phyloP scores from a whole-genome alignment of 1,139 yeast species.

The Taiozyma sp. region DNA sequence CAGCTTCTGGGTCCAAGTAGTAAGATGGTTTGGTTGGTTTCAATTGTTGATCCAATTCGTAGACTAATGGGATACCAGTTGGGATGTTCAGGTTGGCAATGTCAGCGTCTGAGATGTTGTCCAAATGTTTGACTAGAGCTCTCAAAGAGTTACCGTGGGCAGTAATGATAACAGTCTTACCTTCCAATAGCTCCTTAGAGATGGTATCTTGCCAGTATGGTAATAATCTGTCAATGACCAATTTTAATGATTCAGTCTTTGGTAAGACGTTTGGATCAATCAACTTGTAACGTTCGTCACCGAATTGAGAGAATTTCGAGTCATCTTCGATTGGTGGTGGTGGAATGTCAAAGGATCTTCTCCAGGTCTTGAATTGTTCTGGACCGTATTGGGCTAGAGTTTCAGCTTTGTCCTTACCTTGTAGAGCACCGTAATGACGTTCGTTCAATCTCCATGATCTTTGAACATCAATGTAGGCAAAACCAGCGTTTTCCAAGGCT shows the following conservation, averaged over 20 bases:
- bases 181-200: slow-evolving; percentile 76
- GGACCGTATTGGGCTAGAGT: slow-evolving; percentile 85
- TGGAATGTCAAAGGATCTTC: slow-evolving; percentile 97
- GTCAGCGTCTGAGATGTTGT: slow-evolving; percentile 86
- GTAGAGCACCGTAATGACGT: slow-evolving; percentile 98
- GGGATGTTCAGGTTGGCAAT: slow-evolving; percentile 96
- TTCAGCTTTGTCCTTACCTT: slow-evolving; percentile 97
- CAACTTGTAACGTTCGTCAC: slow-evolving; percentile 80
- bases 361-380: slow-evolving; percentile 94
- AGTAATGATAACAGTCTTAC: slow-evolving; percentile 88
- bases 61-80: slow-evolving; percentile 98
- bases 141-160: slow-evolving; percentile 99
- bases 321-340: slow-evolving; percentile 84
- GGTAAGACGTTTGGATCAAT: slow-evolving; percentile 86
- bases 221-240: slow-evolving; percentile 93
- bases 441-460: slow-evolving; percentile 98
- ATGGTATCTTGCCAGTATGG: slow-evolving; percentile 98
- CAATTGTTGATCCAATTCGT: slow-evolving; percentile 85
- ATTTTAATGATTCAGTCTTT: slow-evolving; percentile 89
- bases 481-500: slow-evolving; percentile 87
- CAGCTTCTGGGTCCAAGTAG: slow-evolving; percentile 99
- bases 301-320: slow-evolving; percentile 79
- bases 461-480: slow-evolving; percentile 86
- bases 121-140: slow-evolving; percentile 95
- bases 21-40: slow-evolving; percentile 91